A percentile compares a stretch with the other conserved stretches of the same genome.
phyloP scores from a whole-genome alignment of 2,329 filamentous ascomycete genomes.

The Cercospora brassicicola region DNA sequence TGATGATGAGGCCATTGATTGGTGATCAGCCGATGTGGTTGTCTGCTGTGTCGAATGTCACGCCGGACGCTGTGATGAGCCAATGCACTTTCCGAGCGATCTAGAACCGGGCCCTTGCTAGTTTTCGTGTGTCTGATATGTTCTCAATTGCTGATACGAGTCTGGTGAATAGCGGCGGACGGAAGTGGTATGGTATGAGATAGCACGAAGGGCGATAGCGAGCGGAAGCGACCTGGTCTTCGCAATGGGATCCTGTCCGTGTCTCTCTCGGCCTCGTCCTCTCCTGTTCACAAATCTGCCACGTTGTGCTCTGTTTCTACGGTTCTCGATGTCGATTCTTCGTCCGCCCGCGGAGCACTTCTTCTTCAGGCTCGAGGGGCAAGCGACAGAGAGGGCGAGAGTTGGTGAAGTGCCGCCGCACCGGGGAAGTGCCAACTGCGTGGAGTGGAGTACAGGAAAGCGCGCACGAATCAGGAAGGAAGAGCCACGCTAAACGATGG shows the following conservation, averaged over 20 bases:
- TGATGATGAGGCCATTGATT: conserved; percentile 15
- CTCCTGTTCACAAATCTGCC: neutral
- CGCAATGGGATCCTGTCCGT: neutral
- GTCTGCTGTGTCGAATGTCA: neutral
- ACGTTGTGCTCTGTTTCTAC: neutral
- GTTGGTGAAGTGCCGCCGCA: conserved; percentile 6
- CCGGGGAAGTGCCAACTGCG: neutral
- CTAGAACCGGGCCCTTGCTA: neutral
- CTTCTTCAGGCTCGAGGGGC: neutral
- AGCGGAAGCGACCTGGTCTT: conserved; percentile 13
- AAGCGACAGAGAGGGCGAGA: neutral
- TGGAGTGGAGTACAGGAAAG: conserved; percentile 6
- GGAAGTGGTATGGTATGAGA: neutral
- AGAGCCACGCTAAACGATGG: conserved; percentile 6
- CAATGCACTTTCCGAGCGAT: neutral
- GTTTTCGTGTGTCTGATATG: neutral
- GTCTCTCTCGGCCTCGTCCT: neutral
- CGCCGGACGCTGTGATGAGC: neutral
- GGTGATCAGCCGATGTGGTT: neutral
- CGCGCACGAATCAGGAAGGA: conserved; percentile 1
- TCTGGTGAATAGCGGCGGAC: neutral
- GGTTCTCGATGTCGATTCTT: neutral
- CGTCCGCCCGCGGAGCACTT: neutral
- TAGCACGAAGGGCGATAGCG: conserved; percentile 4
- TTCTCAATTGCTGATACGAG: neutral